These are phyloP conservation scores for Posidonia oceanica DNA, from an alignment of 116 monocot genomes.

Conservation along the genomic window DNA sequence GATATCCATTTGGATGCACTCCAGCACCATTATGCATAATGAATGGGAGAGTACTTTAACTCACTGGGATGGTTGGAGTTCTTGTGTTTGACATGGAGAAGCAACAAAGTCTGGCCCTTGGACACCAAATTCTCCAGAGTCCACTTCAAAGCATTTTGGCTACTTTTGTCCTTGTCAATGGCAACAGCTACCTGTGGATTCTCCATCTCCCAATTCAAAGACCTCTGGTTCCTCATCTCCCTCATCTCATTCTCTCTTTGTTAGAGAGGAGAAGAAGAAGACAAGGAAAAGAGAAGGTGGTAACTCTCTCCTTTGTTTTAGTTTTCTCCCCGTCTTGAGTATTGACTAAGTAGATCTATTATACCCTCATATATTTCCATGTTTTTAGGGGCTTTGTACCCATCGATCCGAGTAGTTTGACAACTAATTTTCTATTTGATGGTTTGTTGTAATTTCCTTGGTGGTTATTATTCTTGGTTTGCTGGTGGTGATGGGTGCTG, in stretches of 20 bases:
- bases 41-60: not conserved
- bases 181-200: constrained; percentile 13
- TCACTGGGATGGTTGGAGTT: not conserved
- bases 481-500: not conserved
- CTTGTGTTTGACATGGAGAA: constrained; percentile 36
- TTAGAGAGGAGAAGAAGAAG: not conserved
- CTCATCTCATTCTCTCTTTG: not conserved
- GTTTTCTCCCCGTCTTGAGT: not conserved
- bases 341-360: not conserved
- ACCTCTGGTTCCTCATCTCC: constrained; percentile 5
- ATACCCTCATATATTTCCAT: not conserved
- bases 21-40: no score
- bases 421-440: no score
- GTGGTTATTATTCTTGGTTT: not conserved
- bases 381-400: not conserved
- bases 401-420: not conserved
- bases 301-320: not conserved
- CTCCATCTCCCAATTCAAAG: not conserved
- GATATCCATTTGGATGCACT: not conserved
- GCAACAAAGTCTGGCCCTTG: constrained; percentile 31
- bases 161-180: constrained; percentile 46
- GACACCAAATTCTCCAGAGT: constrained; percentile 28
- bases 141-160: constrained; percentile 48
- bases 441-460: no score
- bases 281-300: not conserved